A percentile compares a stretch with the other conserved stretches of the same genome.
Conservation (phyloP, 176 grass and related monocot genomes). For the Guadua angustifolia region DNA sequence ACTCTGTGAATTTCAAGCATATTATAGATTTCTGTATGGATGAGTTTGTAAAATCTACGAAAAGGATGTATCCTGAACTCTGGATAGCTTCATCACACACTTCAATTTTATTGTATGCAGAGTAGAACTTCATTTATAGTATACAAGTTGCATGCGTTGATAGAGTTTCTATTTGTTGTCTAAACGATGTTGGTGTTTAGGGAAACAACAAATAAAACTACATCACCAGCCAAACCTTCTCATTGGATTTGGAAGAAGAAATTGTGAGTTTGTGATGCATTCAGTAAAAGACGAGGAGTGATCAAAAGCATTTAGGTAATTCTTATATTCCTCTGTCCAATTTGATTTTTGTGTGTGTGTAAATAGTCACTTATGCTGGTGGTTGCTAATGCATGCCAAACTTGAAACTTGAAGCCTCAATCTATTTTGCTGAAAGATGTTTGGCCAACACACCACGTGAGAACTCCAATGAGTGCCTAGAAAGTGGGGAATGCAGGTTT, state of each 20-base stretch:
- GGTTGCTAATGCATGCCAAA: neutral
- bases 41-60: no score
- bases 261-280: neutral
- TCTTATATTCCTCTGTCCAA: neutral
- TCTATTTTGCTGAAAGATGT: constrained; percentile 32
- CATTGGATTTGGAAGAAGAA: neutral
- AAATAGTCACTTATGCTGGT: neutral
- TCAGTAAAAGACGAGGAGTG: neutral
- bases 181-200: no score
- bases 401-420: constrained; percentile 12
- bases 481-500: constrained; percentile 35
- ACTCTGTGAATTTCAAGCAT: no score
- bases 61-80: no score
- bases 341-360: no score
- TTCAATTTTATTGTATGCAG: no score
- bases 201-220: no score
- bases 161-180: no score
- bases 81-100: no score
- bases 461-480: constrained; percentile 19
- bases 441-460: constrained; percentile 27
- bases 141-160: no score
- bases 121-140: no score
- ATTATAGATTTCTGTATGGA: no score
- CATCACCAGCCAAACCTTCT: neutral
- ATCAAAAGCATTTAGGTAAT: neutral